Conservation (phyloP, 2,329 filamentous ascomycete genomes). For the Gaeumannomyces sp. region DNA sequence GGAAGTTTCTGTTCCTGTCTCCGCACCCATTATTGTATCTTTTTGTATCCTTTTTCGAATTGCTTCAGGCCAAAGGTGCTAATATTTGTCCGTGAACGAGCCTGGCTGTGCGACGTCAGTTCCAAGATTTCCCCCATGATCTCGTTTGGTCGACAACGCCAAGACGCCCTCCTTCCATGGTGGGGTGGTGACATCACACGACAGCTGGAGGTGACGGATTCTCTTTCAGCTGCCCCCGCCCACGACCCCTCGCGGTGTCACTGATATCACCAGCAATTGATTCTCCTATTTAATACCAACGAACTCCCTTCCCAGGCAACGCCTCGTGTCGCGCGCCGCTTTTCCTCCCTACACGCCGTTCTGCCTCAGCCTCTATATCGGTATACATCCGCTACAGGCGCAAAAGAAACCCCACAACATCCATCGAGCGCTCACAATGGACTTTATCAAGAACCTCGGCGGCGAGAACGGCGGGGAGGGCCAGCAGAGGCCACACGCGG, state of each 20-base stretch:
- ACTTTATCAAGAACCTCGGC: slow-evolving; percentile 47
- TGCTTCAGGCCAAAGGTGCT: too few species aligned
- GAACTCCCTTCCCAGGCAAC: background rate
- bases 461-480: slow-evolving; percentile 32
- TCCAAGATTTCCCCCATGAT: background rate
- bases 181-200: background rate
- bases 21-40: too few species aligned
- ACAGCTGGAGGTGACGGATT: background rate
- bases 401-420: background rate
- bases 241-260: too few species aligned
- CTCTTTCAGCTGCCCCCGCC: background rate
- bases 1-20: too few species aligned
- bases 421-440: slow-evolving; percentile 33
- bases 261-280: background rate
- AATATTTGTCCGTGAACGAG: too few species aligned
- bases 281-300: background rate
- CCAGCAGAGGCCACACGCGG: slow-evolving; percentile 21
- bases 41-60: too few species aligned
- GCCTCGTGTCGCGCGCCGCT: background rate
- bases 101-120: background rate
- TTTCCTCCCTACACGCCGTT: background rate
- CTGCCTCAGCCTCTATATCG: background rate
- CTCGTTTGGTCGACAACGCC: background rate
- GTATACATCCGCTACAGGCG: background rate
- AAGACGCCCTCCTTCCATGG: background rate